A percentile compares a stretch with the other conserved stretches of the same genome.
These are phyloP conservation scores for Fusarium nisikadoi DNA, from an alignment of 2,329 filamentous ascomycete genomes.

Conservation along the genomic window DNA sequence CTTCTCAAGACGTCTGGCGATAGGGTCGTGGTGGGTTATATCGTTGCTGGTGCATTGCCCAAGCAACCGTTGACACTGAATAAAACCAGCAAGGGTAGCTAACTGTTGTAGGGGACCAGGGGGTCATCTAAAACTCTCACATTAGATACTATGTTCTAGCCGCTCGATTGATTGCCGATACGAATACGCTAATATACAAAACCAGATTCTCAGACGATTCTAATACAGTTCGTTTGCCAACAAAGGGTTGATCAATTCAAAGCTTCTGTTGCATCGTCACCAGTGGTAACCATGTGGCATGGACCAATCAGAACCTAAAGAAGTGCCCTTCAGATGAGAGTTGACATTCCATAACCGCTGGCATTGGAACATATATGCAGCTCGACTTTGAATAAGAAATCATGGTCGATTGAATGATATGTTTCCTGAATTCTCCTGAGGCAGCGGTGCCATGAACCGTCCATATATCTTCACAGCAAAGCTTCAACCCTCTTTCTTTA, in stretches of 20 bases:
- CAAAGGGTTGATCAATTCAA: not conserved
- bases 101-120: slow-evolving; percentile 29
- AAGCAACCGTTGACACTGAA: slow-evolving; percentile 37
- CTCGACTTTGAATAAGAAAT: not conserved
- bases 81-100: slow-evolving; percentile 21
- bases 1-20: slow-evolving; percentile 12
- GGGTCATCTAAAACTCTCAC: not conserved
- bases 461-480: not conserved
- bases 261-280: slow-evolving; percentile 22
- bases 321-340: not conserved
- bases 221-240: not conserved
- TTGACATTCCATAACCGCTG: slow-evolving; percentile 4
- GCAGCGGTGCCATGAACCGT: not conserved
- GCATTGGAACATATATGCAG: not conserved
- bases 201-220: not conserved
- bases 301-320: slow-evolving; percentile 19
- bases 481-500: not conserved
- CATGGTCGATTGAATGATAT: not conserved
- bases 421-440: slow-evolving; percentile 5
- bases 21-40: slow-evolving; percentile 24
- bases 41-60: slow-evolving; percentile 37
- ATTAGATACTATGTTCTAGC: not conserved
- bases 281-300: not conserved
- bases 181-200: not conserved
- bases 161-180: not conserved